Evolutionary conservation across 768 basidiomycete species (phyloP).

Genomic region (Trametes cinnabarina): DNA sequence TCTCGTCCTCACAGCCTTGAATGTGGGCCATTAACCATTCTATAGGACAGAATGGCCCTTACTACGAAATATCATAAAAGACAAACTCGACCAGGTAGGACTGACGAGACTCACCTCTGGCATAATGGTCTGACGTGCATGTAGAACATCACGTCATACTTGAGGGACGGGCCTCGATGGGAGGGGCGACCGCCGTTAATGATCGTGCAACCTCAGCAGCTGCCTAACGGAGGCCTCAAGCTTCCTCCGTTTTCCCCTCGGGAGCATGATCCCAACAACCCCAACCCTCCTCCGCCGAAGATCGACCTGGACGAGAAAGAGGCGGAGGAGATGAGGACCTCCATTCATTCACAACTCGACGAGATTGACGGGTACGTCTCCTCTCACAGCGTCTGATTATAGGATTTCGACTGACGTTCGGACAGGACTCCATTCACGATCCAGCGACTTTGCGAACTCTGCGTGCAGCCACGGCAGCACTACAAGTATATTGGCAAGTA

Average conservation of each 20-base stretch:
- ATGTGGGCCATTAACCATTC: neutral
- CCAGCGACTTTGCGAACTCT: constrained; percentile 84
- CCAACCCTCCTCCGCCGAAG: constrained; percentile 50
- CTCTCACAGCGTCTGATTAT: neutral
- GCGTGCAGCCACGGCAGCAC: constrained; percentile 61
- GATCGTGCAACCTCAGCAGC: constrained; percentile 39
- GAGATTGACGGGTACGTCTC: constrained; percentile 66
- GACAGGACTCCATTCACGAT: constrained; percentile 76
- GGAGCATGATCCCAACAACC: constrained; percentile 45
- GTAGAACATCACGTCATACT: constrained; percentile 35
- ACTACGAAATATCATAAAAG: constrained; percentile 70
- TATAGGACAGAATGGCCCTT: constrained; percentile 54
- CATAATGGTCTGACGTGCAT: neutral
- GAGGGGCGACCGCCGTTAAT: constrained; percentile 37
- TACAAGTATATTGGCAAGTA: constrained; percentile 85
- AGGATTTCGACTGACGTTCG: constrained; percentile 4
- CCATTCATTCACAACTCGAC: constrained; percentile 63
- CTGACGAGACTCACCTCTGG: neutral
- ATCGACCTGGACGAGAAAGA: constrained; percentile 61
- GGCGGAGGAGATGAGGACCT: constrained; percentile 52
- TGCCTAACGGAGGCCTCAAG: constrained; percentile 57
- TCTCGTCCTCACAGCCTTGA: constrained; percentile 7
- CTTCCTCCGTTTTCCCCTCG: constrained; percentile 73
- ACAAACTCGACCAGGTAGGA: constrained; percentile 63
- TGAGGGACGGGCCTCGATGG: constrained; percentile 29